phyloP scores from a whole-genome alignment of 148 eudicot genomes.

The Beta vulgaris region DNA sequence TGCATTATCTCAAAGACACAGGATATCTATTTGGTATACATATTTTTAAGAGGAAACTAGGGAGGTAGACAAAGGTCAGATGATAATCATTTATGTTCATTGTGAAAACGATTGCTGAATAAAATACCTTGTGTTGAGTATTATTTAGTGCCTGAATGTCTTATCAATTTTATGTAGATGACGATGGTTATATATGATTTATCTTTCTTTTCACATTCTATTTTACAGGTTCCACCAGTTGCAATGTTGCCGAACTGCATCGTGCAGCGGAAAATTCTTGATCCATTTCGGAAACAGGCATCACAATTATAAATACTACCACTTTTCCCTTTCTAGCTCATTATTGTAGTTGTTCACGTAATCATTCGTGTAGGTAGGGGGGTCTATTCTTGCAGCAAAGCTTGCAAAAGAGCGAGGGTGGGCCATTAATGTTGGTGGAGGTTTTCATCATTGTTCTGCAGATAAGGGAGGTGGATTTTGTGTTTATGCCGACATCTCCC shows the following conservation, averaged over 20 bases:
- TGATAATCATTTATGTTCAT: neutral
- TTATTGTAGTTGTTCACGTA: neutral
- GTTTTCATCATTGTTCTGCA: conserved; percentile 94
- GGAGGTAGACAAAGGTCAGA: neutral
- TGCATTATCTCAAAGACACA: no score
- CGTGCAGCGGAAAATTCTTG: conserved; percentile 67
- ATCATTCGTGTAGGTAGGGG: conserved; percentile 61
- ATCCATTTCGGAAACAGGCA: conserved; percentile 91
- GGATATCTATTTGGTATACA: no score
- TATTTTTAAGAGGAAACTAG: neutral
- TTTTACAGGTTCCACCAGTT: conserved; percentile 84
- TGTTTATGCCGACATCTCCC: conserved; percentile 86
- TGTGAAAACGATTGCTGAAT: neutral
- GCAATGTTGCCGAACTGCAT: conserved; percentile 74
- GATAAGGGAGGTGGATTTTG: conserved; percentile 90
- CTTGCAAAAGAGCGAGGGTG: conserved; percentile 92
- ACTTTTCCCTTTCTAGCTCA: neutral
- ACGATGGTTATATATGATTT: neutral
- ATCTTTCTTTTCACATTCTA: neutral
- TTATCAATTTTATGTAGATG: neutral
- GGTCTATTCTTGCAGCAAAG: conserved; percentile 82
- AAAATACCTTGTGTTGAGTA: neutral
- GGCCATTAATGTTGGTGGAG: conserved; percentile 98
- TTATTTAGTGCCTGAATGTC: neutral
- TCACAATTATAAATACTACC: neutral